A percentile compares a stretch with the other conserved stretches of the same genome.
Conservation (phyloP, 164 flowering plant species). For the Annona cherimola region DNA sequence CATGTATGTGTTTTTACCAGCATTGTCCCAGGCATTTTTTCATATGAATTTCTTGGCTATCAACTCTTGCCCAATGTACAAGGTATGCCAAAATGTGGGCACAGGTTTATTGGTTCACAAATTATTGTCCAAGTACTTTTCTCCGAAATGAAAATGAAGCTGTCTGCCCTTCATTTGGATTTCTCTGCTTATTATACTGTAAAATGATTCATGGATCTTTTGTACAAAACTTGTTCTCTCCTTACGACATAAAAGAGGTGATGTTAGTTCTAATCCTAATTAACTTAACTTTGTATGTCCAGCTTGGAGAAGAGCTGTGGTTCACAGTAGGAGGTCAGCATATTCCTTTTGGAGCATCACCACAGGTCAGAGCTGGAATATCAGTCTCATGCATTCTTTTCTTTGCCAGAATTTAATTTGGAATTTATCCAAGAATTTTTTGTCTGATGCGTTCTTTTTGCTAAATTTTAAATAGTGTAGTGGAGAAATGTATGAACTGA, state of each 20-base stretch:
- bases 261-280: not conserved
- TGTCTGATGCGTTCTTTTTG: too few relatives aligned
- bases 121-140: not conserved
- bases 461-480: too few relatives aligned
- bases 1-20: too few relatives aligned
- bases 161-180: not conserved
- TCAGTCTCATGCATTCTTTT: not conserved
- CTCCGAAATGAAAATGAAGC: not conserved
- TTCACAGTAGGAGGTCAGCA: constrained; percentile 90
- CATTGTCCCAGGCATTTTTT: too few relatives aligned
- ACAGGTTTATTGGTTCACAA: not conserved
- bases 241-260: not conserved
- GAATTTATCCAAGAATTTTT: too few relatives aligned
- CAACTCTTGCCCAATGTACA: too few relatives aligned
- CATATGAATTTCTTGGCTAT: too few relatives aligned
- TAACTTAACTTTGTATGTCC: constrained; percentile 11
- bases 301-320: constrained; percentile 87
- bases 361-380: constrained; percentile 54
- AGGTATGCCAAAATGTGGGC: too few relatives aligned
- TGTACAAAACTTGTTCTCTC: not conserved
- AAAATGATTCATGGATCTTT: not conserved
- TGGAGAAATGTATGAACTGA: too few relatives aligned
- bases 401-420: too few relatives aligned
- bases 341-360: constrained; percentile 96
- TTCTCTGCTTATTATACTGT: not conserved